A percentile compares a stretch with the other conserved stretches of the same genome.
phyloP scores from a whole-genome alignment of 1,139 yeast species.

The Hansenula lynferdii region DNA sequence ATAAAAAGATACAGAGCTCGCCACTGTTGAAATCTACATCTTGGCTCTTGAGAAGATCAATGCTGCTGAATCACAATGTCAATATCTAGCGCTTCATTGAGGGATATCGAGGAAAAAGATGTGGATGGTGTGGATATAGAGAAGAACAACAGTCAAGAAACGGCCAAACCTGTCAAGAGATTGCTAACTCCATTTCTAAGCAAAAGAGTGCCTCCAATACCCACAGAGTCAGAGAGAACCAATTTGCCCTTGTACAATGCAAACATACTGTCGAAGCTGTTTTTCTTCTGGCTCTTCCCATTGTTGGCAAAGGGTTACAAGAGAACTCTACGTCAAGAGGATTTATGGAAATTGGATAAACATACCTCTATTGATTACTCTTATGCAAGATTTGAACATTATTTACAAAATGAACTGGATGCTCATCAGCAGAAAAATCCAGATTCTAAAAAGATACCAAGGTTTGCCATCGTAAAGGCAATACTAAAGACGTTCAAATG shows the following conservation, averaged over 20 bases:
- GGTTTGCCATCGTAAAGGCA: constrained; percentile 34
- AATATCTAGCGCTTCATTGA: not conserved
- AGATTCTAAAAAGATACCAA: constrained; percentile 29
- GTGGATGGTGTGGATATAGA: not conserved
- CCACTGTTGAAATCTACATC: too few relatives aligned
- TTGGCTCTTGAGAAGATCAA: too few relatives aligned
- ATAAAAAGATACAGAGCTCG: too few relatives aligned
- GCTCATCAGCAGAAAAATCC: constrained; percentile 19
- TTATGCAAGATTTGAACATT: constrained; percentile 30
- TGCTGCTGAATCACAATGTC: too few relatives aligned
- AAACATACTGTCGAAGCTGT: constrained; percentile 29
- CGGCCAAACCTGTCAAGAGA: constrained; percentile 22
- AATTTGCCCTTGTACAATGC: constrained; percentile 35
- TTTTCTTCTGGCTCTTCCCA: constrained; percentile 56
- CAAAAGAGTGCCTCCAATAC: constrained; percentile 44
- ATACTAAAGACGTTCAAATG: constrained; percentile 47
- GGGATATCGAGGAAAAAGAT: too few relatives aligned
- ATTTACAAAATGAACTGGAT: constrained; percentile 31
- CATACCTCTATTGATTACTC: constrained; percentile 44
- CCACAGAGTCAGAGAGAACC: constrained; percentile 45
- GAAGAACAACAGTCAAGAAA: not conserved
- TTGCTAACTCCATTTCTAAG: constrained; percentile 33
- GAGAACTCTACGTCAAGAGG: constrained; percentile 60
- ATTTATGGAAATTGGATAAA: constrained; percentile 48
- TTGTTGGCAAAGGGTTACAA: constrained; percentile 55